Percentiles rank a stretch among this genome's conserved stretches.
phyloP scores from a whole-genome alignment of 2,329 filamentous ascomycete genomes.

The Ustulina deusta region DNA sequence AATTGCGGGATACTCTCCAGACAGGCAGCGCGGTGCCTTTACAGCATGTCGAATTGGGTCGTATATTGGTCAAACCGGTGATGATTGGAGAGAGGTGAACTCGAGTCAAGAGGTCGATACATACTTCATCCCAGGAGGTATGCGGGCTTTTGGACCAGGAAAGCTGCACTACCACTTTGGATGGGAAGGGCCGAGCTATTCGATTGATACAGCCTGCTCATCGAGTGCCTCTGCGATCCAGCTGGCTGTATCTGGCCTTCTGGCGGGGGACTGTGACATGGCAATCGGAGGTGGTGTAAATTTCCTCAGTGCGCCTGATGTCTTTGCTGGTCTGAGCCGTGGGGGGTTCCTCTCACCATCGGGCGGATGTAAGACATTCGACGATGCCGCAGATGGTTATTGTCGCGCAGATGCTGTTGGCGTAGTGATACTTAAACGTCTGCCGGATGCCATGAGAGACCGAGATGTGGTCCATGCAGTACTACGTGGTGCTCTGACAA shows the following conservation, averaged over 20 bases:
- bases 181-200: conserved; percentile 48
- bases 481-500: conserved; percentile 72
- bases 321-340: conserved; percentile 70
- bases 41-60: conserved; percentile 37
- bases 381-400: conserved; percentile 41
- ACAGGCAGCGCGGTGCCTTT: conserved; percentile 32
- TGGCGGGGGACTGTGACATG: conserved; percentile 72
- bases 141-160: conserved; percentile 52
- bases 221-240: conserved; percentile 43
- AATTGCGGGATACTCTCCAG: conserved; percentile 61
- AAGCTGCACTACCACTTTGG: conserved; percentile 53
- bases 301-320: conserved; percentile 64
- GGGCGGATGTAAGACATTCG: conserved; percentile 40
- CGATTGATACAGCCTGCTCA: conserved; percentile 51
- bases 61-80: conserved; percentile 38
- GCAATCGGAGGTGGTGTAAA: conserved; percentile 56
- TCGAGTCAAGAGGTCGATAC: conserved; percentile 67
- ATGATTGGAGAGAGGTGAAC: conserved; percentile 71
- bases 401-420: conserved; percentile 40
- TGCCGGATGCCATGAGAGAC: conserved; percentile 41
- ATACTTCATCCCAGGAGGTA: conserved; percentile 53
- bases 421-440: conserved; percentile 41
- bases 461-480: conserved; percentile 61
- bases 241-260: conserved; percentile 66
- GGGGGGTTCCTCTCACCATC: conserved; percentile 63